Conservation (phyloP, 306 rosid species). For the Mucuna pruriens region DNA sequence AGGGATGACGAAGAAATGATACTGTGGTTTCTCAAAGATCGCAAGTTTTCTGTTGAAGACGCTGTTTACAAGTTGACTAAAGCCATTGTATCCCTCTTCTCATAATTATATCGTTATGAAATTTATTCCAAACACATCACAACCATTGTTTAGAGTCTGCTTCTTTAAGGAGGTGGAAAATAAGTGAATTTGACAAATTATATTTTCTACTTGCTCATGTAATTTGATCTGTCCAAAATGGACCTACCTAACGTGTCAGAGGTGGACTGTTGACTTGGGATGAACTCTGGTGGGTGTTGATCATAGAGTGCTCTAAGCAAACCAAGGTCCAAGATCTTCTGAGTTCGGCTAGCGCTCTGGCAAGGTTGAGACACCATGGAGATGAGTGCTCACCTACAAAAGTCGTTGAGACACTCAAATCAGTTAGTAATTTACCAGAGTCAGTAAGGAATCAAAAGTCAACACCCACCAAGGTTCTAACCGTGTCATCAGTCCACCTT, state of each 20-base stretch:
- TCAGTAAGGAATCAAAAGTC: background rate
- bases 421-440: background rate
- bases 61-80: conserved; percentile 70
- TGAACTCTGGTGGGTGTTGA: background rate
- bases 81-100: conserved; percentile 80
- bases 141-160: background rate
- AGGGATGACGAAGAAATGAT: conserved; percentile 99
- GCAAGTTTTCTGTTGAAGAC: conserved; percentile 71
- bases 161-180: background rate
- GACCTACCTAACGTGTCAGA: background rate
- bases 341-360: background rate
- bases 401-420: background rate
- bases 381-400: background rate
- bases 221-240: background rate
- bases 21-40: conserved; percentile 91
- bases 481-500: background rate
- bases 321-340: background rate
- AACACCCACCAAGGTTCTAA: background rate
- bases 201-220: background rate
- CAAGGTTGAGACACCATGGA: background rate
- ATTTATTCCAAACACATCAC: background rate
- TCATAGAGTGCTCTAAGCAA: background rate
- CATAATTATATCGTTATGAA: background rate
- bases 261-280: background rate
- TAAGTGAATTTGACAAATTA: background rate